Percentiles rank a stretch among this genome's conserved stretches.
These are phyloP conservation scores for Quercus aquifolioides DNA, from an alignment of 306 rosid genomes.

Conservation along the genomic window DNA sequence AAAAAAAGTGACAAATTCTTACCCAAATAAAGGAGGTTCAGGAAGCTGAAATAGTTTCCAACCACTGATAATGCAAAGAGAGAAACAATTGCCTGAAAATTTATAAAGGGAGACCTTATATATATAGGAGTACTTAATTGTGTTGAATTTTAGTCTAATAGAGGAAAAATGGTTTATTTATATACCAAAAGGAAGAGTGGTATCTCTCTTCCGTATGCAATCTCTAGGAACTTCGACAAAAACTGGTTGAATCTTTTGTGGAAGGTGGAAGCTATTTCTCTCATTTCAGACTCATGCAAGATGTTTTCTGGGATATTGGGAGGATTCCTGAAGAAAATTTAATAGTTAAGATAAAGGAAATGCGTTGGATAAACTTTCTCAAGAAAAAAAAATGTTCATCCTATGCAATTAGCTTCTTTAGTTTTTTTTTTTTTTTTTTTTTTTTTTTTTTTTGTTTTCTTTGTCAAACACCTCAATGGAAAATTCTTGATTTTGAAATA, in stretches of 20 bases:
- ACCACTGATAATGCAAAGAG: slow-evolving; percentile 61
- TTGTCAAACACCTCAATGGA: no score
- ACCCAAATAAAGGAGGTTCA: slow-evolving; percentile 75
- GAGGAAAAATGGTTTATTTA: neutral
- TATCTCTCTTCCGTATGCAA: slow-evolving; percentile 59
- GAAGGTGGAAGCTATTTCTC: slow-evolving; percentile 45
- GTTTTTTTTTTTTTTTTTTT: no score
- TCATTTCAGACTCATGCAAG: slow-evolving; percentile 50
- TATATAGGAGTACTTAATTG: neutral
- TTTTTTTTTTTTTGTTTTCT: no score
- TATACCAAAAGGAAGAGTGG: slow-evolving; percentile 70
- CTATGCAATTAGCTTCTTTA: no score
- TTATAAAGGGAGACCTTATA: neutral
- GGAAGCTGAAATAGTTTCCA: slow-evolving; percentile 61
- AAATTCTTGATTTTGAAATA: no score
- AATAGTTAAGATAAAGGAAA: neutral
- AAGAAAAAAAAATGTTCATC: neutral
- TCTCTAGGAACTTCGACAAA: slow-evolving; percentile 32
- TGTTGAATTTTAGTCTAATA: neutral
- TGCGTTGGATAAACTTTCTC: neutral
- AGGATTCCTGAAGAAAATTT: slow-evolving; percentile 40
- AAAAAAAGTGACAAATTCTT: slow-evolving; percentile 16
- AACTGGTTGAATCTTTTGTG: slow-evolving; percentile 49
- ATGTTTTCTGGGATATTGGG: slow-evolving; percentile 54
- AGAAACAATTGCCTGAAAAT: slow-evolving; percentile 54